Percentiles rank a stretch among this genome's conserved stretches.
These are phyloP conservation scores for Zalaria sp. DNA, from an alignment of 2,329 filamentous ascomycete genomes.

Conservation along the genomic window DNA sequence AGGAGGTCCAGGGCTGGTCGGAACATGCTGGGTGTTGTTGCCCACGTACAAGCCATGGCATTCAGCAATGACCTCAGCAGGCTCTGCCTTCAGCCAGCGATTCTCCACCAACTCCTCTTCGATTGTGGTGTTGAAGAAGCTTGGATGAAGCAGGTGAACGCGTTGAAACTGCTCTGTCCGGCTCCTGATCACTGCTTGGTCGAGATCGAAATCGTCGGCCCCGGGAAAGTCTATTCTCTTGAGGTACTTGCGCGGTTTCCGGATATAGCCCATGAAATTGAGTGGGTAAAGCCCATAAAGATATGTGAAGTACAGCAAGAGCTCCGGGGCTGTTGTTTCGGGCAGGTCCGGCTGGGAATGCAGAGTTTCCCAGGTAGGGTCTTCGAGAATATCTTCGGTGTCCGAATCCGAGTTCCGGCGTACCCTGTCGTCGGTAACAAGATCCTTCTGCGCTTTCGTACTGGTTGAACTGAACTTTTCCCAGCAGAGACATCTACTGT, in stretches of 20 bases:
- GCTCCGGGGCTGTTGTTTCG: conserved; percentile 48
- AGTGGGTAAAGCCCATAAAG: conserved; percentile 73
- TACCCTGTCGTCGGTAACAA: conserved; percentile 21
- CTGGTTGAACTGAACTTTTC: conserved; percentile 36
- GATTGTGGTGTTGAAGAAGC: conserved; percentile 66
- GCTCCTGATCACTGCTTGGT: conserved; percentile 62
- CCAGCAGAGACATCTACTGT: conserved; percentile 69
- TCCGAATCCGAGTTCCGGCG: conserved; percentile 11
- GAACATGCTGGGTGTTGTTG: conserved; percentile 16
- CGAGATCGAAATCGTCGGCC: conserved; percentile 61
- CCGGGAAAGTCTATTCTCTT: conserved; percentile 57
- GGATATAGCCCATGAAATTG: conserved; percentile 76
- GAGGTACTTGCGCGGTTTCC: conserved; percentile 66
- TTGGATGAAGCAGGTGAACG: conserved; percentile 65
- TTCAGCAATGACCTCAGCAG: conserved; percentile 65
- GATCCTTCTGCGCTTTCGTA: conserved; percentile 16
- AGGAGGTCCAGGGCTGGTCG: conserved; percentile 33
- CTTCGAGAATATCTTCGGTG: conserved; percentile 19
- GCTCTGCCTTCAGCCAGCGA: conserved; percentile 67
- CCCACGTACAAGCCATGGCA: conserved; percentile 56
- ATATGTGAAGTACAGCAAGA: conserved; percentile 66
- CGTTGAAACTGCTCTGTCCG: conserved; percentile 62
- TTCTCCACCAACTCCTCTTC: conserved; percentile 69
- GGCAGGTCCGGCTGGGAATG: conserved; percentile 48
- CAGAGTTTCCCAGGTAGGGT: conserved; percentile 49